Percentiles rank a stretch among this genome's conserved stretches.
phyloP scores from a whole-genome alignment of 2,329 filamentous ascomycete genomes.

The Aureobasidium mangrovei region DNA sequence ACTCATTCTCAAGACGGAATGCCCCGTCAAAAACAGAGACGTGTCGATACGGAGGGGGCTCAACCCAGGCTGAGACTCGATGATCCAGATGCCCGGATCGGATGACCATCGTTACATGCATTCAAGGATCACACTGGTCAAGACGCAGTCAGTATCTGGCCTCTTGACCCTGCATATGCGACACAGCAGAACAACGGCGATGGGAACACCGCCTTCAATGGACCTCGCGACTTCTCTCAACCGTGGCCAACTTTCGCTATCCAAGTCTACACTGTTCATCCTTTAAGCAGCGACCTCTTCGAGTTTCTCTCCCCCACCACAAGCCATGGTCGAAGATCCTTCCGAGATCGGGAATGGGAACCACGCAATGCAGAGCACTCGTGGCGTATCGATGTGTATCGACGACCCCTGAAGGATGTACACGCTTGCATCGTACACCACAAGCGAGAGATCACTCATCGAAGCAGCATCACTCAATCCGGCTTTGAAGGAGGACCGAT shows the following conservation, averaged over 20 bases:
- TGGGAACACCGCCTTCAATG: background rate
- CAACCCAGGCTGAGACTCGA: background rate
- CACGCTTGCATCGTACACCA: conserved; percentile 7
- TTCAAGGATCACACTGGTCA: conserved; percentile 2
- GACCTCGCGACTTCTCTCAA: background rate
- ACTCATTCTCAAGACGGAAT: background rate
- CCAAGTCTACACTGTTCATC: conserved; percentile 1
- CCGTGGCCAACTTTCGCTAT: background rate
- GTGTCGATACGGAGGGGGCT: background rate
- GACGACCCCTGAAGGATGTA: background rate
- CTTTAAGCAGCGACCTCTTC: background rate
- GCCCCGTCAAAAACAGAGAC: background rate
- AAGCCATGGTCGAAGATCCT: background rate
- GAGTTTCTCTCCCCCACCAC: background rate
- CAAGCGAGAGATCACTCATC: background rate
- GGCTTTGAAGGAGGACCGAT: background rate
- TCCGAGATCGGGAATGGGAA: background rate
- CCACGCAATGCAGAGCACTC: background rate
- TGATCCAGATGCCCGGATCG: background rate
- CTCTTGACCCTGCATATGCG: background rate
- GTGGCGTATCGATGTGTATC: conserved; percentile 6
- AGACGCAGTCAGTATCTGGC: conserved; percentile 6
- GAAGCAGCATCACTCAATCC: background rate
- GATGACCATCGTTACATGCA: background rate
- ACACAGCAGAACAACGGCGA: conserved; percentile 1